A percentile compares a stretch with the other conserved stretches of the same genome.
Evolutionary conservation across 73 alveolate species (phyloP).

Genomic region (Durusdinium trenchii): DNA sequence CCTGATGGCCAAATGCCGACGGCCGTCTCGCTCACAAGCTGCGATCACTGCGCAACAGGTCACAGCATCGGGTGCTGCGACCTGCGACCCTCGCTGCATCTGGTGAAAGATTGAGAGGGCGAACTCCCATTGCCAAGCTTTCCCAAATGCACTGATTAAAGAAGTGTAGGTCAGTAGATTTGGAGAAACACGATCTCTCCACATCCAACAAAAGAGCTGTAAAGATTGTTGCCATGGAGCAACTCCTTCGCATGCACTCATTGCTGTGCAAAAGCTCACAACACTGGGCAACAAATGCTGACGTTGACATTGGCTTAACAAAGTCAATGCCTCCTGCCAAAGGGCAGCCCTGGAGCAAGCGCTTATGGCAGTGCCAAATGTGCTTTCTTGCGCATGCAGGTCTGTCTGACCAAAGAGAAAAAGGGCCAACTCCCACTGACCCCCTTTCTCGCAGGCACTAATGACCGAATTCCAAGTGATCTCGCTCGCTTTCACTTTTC

Average conservation of each 20-base stretch:
- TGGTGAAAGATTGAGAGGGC: not conserved
- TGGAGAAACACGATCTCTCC: not conserved
- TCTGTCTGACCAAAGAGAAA: not conserved
- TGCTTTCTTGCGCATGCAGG: not conserved
- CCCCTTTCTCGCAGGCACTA: conserved; percentile 66
- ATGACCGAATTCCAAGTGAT: conserved; percentile 46
- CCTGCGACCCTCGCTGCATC: not conserved
- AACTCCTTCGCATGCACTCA: conserved; percentile 23
- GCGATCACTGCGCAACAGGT: conserved; percentile 31
- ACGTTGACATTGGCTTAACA: not conserved
- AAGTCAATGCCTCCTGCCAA: not conserved
- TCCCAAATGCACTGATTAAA: conserved; percentile 43
- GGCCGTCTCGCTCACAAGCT: conserved; percentile 62
- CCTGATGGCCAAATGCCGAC: conserved; percentile 44
- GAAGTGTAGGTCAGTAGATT: conserved; percentile 29
- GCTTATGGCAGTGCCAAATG: not conserved
- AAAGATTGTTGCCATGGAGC: not conserved
- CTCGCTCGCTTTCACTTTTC: conserved; percentile 24
- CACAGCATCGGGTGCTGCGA: conserved; percentile 49
- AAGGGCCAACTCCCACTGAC: conserved; percentile 21
- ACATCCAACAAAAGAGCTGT: not conserved
- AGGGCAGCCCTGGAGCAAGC: conserved; percentile 28
- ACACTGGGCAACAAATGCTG: not conserved
- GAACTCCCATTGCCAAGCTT: conserved; percentile 24
- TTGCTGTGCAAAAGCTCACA: conserved; percentile 8